Percentiles rank a stretch among this genome's conserved stretches.
Conservation (phyloP, 2,329 filamentous ascomycete species). For the Venturia aucupariae region DNA sequence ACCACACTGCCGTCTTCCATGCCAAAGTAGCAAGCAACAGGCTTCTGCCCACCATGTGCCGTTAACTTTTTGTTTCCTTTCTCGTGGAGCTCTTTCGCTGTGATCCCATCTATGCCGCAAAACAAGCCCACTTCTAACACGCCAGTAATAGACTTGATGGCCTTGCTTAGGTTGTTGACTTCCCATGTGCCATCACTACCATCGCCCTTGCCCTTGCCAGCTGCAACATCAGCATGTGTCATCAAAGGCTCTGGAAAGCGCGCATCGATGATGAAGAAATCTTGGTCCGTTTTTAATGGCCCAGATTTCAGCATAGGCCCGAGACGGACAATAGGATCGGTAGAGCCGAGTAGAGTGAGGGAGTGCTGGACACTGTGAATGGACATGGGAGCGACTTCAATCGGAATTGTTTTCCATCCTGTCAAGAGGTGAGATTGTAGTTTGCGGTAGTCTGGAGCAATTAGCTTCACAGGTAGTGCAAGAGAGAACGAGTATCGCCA, state of each 20-base stretch:
- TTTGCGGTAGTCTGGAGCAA: conserved; percentile 70
- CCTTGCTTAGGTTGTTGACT: conserved; percentile 61
- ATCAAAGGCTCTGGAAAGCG: conserved; percentile 65
- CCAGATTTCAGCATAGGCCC: conserved; percentile 70
- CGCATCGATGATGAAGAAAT: conserved; percentile 85
- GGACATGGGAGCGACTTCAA: conserved; percentile 84
- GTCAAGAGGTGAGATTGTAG: conserved; percentile 64
- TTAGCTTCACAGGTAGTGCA: not conserved
- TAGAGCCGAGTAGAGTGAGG: conserved; percentile 63
- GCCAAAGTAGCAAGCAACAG: conserved; percentile 90
- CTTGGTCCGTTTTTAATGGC: conserved; percentile 76
- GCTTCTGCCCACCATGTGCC: conserved; percentile 68
- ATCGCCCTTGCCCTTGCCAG: conserved; percentile 37
- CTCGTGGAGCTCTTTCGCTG: conserved; percentile 44
- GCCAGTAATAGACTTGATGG: conserved; percentile 73
- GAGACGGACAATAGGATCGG: conserved; percentile 60
- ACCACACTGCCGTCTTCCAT: conserved; percentile 51
- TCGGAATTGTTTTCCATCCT: conserved; percentile 77
- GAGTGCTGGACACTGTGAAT: conserved; percentile 66
- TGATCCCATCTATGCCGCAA: conserved; percentile 65
- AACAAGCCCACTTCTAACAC: conserved; percentile 92
- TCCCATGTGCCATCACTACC: conserved; percentile 66
- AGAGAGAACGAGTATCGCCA: conserved; percentile 21
- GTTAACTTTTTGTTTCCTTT: conserved; percentile 19
- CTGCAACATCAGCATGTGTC: conserved; percentile 47